Conservation (phyloP, 192 early-diverging fungal species). For the Thamnidium elegans region DNA sequence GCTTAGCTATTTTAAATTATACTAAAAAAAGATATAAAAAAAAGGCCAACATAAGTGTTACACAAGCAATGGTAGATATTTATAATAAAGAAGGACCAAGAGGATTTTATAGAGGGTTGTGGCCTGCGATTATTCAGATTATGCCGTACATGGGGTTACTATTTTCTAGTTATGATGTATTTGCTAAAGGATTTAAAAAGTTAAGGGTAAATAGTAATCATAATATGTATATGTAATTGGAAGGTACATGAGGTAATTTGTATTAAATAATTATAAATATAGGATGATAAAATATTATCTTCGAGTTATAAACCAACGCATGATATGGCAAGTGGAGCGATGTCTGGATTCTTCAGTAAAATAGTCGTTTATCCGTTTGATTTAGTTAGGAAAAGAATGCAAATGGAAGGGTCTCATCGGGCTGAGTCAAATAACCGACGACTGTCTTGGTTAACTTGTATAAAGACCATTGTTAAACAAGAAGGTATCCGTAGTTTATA, state of each 20-base stretch:
- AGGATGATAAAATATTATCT: conserved; percentile 29
- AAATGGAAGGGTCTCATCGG: conserved; percentile 75
- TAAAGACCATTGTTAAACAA: conserved; percentile 60
- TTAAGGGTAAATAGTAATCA: conserved; percentile 34
- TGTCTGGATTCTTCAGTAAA: conserved; percentile 81
- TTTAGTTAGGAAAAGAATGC: conserved; percentile 74
- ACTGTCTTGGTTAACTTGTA: conserved; percentile 53
- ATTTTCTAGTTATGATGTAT: conserved; percentile 74
- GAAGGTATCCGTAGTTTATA: conserved; percentile 87
- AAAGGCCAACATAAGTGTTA: conserved; percentile 64
- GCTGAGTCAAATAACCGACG: conserved; percentile 60
- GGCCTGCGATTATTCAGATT: conserved; percentile 82
- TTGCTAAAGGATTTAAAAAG: conserved; percentile 47
- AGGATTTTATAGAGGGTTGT: conserved; percentile 87
- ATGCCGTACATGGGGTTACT: conserved; percentile 95
- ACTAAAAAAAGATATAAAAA: conserved; percentile 42
- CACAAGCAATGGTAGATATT: conserved; percentile 66
- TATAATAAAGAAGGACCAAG: conserved; percentile 64
- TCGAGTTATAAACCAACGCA: conserved; percentile 35
- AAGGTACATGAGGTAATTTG: too few species aligned
- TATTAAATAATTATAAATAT: not conserved
- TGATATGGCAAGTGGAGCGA: conserved; percentile 76
- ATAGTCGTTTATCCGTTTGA: conserved; percentile 89
- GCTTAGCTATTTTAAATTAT: conserved; percentile 2
- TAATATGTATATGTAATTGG: not conserved